phyloP scores from a whole-genome alignment of 139 green algal species.

The Spirogloea muscicola region DNA sequence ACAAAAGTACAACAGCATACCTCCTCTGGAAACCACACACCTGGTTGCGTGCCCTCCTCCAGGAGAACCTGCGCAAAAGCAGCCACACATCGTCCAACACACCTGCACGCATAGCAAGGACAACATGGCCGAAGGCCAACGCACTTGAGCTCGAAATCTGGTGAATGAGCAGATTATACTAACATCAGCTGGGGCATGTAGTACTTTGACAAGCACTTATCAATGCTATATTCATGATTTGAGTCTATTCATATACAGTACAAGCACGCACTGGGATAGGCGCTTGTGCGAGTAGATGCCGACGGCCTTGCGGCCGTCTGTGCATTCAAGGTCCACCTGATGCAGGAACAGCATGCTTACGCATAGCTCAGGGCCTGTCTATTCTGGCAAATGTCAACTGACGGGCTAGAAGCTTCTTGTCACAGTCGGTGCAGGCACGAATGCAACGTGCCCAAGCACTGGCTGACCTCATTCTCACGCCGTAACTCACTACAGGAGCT shows the following conservation, averaged over 20 bases:
- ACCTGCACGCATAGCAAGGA: background rate
- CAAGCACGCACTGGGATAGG: slow-evolving; percentile 57
- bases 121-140: background rate
- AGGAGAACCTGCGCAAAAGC: slow-evolving; percentile 75
- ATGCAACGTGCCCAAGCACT: too few species aligned
- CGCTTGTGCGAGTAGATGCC: slow-evolving; percentile 79
- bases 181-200: too few species aligned
- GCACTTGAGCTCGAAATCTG: background rate
- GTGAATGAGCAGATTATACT: too few species aligned
- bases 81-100: slow-evolving; percentile 52
- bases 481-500: slow-evolving; percentile 63
- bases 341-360: too few species aligned
- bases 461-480: slow-evolving; percentile 19
- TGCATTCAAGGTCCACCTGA: slow-evolving; percentile 83
- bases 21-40: slow-evolving; percentile 96
- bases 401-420: too few species aligned
- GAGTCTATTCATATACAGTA: background rate
- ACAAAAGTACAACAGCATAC: background rate
- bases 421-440: too few species aligned
- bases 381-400: too few species aligned
- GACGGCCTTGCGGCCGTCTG: slow-evolving; percentile 65
- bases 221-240: background rate
- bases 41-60: slow-evolving; percentile 70
- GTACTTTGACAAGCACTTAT: background rate
- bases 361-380: too few species aligned